Base-by-base conservation (phyloP, 805 yeast species). In the Candida yuanshanica region DNA sequence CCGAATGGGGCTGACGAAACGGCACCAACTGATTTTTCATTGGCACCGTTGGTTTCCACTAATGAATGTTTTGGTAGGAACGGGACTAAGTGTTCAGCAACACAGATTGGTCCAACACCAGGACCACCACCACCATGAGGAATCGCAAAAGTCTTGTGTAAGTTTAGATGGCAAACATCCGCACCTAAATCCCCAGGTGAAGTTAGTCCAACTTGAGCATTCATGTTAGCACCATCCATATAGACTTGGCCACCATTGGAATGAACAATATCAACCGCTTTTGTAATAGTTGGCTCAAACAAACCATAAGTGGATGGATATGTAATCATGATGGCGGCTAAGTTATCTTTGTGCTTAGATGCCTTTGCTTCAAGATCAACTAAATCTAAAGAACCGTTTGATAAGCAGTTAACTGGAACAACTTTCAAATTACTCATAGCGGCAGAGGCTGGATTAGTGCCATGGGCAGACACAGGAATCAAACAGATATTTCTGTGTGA, bases 111-210 rank as follows among this genome's bases (percentile, higher is more conserved):
- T 16, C 97, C 99, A 56, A 89, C 95, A 59, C 98, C 99, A 33
- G 99, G 99, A 33, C 99, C 99, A 61, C 99, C 99, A 60, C 99
- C 99, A 58, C 99, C 99, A 58, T 93, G 99, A 41, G 96, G 95
- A 58, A 93, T 88, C 35, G 97, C 89, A 71, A 93, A 93, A 1
- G 99, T 93, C 69, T 93, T 93, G 72, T 93, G 99, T 60, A 93
- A 72, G 63, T 93, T 93, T 69, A 93, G 75, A 58, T 93, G 99
- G 64, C 99, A 93, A 33, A 93, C 98, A 66, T 93, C 99, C 11
- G 98, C 98, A 39, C 97, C 98, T 52, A 93, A 69, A 59, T 89
- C 97, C 44, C 98, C 99, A 9, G 99, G 98, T 7, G 95, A 85
- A 0, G 98, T 91, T 45, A 93, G 72, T 12, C 99, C 99, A 37